phyloP scores from a whole-genome alignment of 78 protist species.

The Guillardia theta region DNA sequence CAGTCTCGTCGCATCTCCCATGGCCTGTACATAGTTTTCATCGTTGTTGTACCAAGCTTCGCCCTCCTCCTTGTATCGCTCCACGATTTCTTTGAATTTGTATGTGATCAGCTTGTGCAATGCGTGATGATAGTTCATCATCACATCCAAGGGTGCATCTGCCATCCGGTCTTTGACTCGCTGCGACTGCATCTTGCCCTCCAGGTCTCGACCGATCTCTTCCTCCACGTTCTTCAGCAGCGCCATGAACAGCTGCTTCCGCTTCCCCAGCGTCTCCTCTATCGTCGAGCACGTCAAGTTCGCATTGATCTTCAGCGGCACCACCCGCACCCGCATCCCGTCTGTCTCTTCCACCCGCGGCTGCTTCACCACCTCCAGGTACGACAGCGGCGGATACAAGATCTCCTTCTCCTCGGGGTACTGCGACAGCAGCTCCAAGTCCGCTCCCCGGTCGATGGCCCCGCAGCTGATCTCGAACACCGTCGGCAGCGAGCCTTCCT shows the following conservation, averaged over 20 bases:
- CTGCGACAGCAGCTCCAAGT: background rate
- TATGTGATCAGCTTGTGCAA: background rate
- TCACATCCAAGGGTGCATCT: background rate
- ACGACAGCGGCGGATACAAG: constrained; percentile 10
- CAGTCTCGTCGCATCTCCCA: background rate
- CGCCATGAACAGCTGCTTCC: background rate
- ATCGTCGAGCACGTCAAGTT: background rate
- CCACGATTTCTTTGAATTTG: background rate
- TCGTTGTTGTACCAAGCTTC: background rate
- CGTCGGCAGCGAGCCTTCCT: background rate
- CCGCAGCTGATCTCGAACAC: background rate
- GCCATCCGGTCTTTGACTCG: background rate
- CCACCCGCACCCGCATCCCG: background rate
- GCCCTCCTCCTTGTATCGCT: no score
- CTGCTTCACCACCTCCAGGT: background rate
- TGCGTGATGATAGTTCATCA: no score
- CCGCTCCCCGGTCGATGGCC: constrained; percentile 34
- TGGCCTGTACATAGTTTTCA: background rate
- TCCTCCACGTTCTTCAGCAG: background rate
- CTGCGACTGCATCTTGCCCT: background rate
- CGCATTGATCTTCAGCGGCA: background rate
- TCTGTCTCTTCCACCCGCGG: no score
- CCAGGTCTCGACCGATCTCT: background rate
- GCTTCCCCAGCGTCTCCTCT: background rate
- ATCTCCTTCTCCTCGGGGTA: constrained; percentile 29